Evolutionary conservation across 148 eudicot genomes (phyloP), one percentile per base, ranked within the genome.

Genomic region (Rhododendron griersonianum): DNA sequence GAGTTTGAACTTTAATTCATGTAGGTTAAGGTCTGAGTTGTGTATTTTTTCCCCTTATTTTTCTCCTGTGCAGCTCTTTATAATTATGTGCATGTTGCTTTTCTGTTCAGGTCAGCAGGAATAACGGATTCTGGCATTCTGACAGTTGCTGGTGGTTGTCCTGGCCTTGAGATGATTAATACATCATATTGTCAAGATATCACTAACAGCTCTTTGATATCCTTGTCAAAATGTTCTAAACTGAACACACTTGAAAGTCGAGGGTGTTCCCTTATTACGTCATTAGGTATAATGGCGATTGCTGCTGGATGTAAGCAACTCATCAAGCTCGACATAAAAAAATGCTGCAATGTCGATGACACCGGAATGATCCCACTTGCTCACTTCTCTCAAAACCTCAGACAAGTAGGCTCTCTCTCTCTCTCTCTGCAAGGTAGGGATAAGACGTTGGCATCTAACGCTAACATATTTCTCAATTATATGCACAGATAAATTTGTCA

Each of bases 241-340:
- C 81, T 96, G 83, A 92, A 90, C 88, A 94, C 97, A 0, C 87
- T 96, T 83, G 99, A 96, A 88, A 94, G 94, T 88, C 92, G 99
- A 89, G 98, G 98, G 78, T 96, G 98, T 80, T 92, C 93, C 85
- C 94, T 92, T 78, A 84, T 96, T 48, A 93, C 98, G 30, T 95
- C 98, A 45, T 82, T 90, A 8, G 99, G 98, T 75, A 83, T 96
- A 79, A 91, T 91, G 15, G 95, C 99, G 50, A 82, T 96, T 89
- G 96, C 98, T 45, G 92, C 91, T 85, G 96, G 99, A 78, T 95
- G 99, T 89, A 95, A 90, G 91, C 94, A 90, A 84, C 97, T 96
- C 53, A 73, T 87, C 84, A 93, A 89, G 90, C 90, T 96, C 71
- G 99, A 96, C 89, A 94, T 96, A 75, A 96, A 96, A 86, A 96